A percentile compares a stretch with the other conserved stretches of the same genome.
These are phyloP conservation scores for Nannochloropsis oceanica DNA, from an alignment of 108 stramenopile genomes.

Conservation along the genomic window DNA sequence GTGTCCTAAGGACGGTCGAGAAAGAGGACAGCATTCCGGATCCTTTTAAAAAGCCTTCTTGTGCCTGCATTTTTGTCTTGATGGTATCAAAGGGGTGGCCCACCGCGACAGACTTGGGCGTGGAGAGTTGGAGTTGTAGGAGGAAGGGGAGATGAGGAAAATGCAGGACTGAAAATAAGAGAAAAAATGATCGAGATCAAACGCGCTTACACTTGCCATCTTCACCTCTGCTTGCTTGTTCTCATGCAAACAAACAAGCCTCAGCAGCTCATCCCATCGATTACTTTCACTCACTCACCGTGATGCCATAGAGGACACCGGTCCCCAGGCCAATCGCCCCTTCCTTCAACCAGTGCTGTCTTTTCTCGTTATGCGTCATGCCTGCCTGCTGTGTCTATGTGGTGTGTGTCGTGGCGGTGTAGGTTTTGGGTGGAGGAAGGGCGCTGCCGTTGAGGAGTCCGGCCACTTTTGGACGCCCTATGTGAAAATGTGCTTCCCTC, in stretches of 20 bases:
- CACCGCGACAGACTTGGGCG: not conserved
- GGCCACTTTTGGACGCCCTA: too few relatives aligned
- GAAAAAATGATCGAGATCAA: not conserved
- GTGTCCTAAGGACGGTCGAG: not conserved
- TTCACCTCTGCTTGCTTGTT: not conserved
- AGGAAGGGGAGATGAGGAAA: not conserved
- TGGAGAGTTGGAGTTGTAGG: not conserved
- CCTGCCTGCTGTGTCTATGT: not conserved
- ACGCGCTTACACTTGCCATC: not conserved
- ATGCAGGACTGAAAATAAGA: not conserved
- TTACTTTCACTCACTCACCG: not conserved
- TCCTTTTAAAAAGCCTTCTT: not conserved
- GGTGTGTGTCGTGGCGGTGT: too few relatives aligned
- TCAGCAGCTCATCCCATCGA: too few relatives aligned
- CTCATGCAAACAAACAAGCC: not conserved
- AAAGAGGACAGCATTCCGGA: not conserved
- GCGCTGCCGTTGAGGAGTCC: too few relatives aligned
- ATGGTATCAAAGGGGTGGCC: not conserved
- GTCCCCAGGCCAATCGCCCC: not conserved
- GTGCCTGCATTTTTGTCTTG: not conserved
- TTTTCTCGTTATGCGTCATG: not conserved
- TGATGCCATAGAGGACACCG: not conserved
- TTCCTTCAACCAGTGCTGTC: not conserved
- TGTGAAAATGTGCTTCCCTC: too few relatives aligned
- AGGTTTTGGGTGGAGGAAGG: too few relatives aligned